These are phyloP conservation scores for Trichoderma orchidacearum DNA, from an alignment of 495 filamentous ascomycete genomes.

Conservation along the genomic window DNA sequence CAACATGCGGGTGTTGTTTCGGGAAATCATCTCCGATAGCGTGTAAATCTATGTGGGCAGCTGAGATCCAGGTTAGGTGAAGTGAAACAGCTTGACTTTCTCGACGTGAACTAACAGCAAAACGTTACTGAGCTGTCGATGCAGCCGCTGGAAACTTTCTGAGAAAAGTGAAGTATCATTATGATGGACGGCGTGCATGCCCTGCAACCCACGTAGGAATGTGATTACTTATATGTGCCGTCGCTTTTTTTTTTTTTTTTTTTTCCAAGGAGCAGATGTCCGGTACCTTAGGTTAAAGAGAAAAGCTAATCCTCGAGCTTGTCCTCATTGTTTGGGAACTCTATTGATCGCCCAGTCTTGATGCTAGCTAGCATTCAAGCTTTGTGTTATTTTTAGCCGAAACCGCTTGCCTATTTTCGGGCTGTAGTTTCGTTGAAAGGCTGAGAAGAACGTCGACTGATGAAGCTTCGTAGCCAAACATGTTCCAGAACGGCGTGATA, in stretches of 20 bases:
- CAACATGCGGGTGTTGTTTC: background rate
- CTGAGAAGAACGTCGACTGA: no score
- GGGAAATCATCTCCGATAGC: conserved; percentile 1
- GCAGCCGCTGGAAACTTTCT: no score
- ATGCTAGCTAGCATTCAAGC: background rate
- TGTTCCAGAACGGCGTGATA: background rate
- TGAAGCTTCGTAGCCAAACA: background rate
- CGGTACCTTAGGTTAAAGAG: no score
- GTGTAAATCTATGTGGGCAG: background rate
- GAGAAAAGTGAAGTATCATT: no score
- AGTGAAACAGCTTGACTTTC: background rate
- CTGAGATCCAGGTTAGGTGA: background rate
- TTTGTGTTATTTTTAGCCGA: background rate
- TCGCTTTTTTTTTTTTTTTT: no score
- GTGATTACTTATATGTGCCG: no score
- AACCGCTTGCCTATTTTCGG: background rate
- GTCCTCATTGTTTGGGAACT: background rate
- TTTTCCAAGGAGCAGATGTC: no score
- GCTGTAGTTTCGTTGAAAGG: background rate
- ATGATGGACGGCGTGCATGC: no score
- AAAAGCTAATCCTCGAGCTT: no score
- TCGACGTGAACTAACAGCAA: background rate
- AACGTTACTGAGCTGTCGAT: no score
- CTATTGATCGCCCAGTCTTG: background rate
- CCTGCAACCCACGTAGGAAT: no score